Conservation (phyloP, 2,329 filamentous ascomycete genomes). For the Gnomoniopsis smithogilvyi region DNA sequence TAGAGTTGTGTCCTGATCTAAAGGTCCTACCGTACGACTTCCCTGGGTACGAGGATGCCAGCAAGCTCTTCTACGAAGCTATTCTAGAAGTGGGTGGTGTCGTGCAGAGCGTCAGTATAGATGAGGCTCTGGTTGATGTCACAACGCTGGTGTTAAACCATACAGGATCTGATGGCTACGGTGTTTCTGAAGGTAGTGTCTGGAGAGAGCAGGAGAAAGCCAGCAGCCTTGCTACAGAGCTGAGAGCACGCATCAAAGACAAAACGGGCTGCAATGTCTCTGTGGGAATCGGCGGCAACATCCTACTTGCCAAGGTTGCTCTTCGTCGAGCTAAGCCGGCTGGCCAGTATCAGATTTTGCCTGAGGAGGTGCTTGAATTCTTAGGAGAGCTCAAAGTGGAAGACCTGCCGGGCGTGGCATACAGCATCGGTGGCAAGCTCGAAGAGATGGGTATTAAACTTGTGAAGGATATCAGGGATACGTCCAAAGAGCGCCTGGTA, state of each 20-base stretch:
- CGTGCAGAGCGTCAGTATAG: constrained; percentile 95
- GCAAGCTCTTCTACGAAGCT: constrained; percentile 79
- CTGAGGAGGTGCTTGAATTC: constrained; percentile 73
- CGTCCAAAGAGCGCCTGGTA: constrained; percentile 72
- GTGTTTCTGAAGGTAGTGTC: constrained; percentile 64
- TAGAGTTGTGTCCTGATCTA: constrained; percentile 77
- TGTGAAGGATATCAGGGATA: constrained; percentile 77
- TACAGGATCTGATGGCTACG: constrained; percentile 63
- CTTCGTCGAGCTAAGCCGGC: constrained; percentile 90
- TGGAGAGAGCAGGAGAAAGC: constrained; percentile 77
- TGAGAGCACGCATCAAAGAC: constrained; percentile 68
- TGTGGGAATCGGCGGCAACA: constrained; percentile 87
- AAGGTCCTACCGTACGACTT: constrained; percentile 96
- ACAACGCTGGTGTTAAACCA: constrained; percentile 65
- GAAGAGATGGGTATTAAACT: constrained; percentile 80
- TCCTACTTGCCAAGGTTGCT: constrained; percentile 87
- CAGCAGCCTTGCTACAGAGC: constrained; percentile 62
- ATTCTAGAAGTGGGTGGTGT: constrained; percentile 76
- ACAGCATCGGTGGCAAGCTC: constrained; percentile 82
- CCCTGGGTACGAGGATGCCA: constrained; percentile 88
- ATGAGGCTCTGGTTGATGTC: constrained; percentile 88
- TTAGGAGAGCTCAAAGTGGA: constrained; percentile 76
- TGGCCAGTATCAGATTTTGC: constrained; percentile 84
- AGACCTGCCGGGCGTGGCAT: constrained; percentile 86
- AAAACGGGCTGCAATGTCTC: constrained; percentile 86